A percentile compares a stretch with the other conserved stretches of the same genome.
Conservation (phyloP, 2,329 filamentous ascomycete genomes). For the Trichoderma pleuroti region DNA sequence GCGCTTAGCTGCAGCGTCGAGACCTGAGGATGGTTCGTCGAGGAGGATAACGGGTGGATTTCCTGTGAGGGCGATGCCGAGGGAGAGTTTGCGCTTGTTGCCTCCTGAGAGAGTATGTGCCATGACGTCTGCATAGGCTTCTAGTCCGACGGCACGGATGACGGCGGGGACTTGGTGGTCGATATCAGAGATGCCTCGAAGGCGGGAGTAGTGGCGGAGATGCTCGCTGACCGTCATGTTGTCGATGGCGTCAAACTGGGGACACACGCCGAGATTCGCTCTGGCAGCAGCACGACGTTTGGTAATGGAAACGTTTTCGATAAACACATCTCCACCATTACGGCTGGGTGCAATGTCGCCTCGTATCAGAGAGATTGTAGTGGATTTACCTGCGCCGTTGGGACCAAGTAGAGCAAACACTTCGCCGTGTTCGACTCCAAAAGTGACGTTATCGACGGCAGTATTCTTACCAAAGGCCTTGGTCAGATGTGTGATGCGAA, state of each 20-base stretch:
- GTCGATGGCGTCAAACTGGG: constrained; percentile 71
- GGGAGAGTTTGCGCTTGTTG: constrained; percentile 71
- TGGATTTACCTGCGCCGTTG: constrained; percentile 74
- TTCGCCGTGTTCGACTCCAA: constrained; percentile 64
- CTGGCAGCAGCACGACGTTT: constrained; percentile 61
- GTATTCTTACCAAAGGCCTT: constrained; percentile 63
- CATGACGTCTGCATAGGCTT: constrained; percentile 58
- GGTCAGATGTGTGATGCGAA: constrained; percentile 65
- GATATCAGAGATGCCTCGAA: constrained; percentile 62
- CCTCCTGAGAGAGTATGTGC: constrained; percentile 68
- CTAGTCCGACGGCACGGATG: constrained; percentile 62
- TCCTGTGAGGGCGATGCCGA: constrained; percentile 72
- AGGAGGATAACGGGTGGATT: constrained; percentile 71
- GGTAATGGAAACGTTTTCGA: constrained; percentile 63
- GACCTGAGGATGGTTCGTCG: constrained; percentile 69
- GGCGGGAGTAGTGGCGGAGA: constrained; percentile 67
- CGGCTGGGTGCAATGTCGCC: constrained; percentile 65
- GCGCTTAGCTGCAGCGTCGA: constrained; percentile 70
- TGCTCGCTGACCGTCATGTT: constrained; percentile 71
- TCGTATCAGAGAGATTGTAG: constrained; percentile 67
- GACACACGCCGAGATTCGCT: constrained; percentile 66
- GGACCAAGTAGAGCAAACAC: constrained; percentile 73
- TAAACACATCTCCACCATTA: constrained; percentile 57
- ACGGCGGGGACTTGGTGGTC: constrained; percentile 61
- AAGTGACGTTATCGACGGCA: constrained; percentile 69